These are phyloP conservation scores for Erysimum cheiri DNA, from an alignment of 441 rosid species.

Conservation along the genomic window DNA sequence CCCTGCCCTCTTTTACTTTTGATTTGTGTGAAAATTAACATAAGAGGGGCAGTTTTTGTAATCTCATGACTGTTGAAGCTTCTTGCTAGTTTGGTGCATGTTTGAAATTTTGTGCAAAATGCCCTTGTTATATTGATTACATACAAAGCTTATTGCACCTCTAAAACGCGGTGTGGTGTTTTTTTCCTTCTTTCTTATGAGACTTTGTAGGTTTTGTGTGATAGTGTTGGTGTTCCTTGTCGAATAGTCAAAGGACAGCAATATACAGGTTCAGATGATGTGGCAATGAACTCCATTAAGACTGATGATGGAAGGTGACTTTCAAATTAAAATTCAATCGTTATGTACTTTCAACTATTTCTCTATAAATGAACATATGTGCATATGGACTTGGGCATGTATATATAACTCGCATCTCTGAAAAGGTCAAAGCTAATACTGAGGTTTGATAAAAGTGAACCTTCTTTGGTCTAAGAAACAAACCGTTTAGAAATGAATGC, in stretches of 20 bases:
- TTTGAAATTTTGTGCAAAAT: slow-evolving; percentile 21
- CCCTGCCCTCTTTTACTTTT: slow-evolving; percentile 3
- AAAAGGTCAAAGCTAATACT: slow-evolving; percentile 16
- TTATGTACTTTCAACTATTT: slow-evolving; percentile 17
- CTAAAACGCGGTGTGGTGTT: slow-evolving; percentile 22
- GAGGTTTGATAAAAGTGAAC: slow-evolving; percentile 20
- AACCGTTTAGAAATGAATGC: slow-evolving; percentile 12
- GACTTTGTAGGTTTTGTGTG: slow-evolving; percentile 81
- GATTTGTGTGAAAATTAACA: slow-evolving; percentile 15
- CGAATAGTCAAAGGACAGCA: slow-evolving; percentile 92
- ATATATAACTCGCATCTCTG: slow-evolving; percentile 27
- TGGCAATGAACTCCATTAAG: slow-evolving; percentile 92
- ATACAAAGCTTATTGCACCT: slow-evolving; percentile 16
- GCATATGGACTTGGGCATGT: slow-evolving; percentile 6
- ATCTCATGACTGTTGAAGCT: background rate
- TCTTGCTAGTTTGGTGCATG: slow-evolving; percentile 17
- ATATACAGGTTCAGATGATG: slow-evolving; percentile 89
- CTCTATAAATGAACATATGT: slow-evolving; percentile 4
- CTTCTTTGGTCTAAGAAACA: slow-evolving; percentile 13
- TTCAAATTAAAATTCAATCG: slow-evolving; percentile 31
- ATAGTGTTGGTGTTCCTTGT: slow-evolving; percentile 83
- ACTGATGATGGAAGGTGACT: slow-evolving; percentile 87
- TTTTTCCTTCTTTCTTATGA: slow-evolving; percentile 30
- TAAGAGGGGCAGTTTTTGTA: background rate
- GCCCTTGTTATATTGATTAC: slow-evolving; percentile 16